These are phyloP conservation scores for Cladorrhinum sp. DNA, from an alignment of 2,329 filamentous ascomycete genomes.

Conservation along the genomic window DNA sequence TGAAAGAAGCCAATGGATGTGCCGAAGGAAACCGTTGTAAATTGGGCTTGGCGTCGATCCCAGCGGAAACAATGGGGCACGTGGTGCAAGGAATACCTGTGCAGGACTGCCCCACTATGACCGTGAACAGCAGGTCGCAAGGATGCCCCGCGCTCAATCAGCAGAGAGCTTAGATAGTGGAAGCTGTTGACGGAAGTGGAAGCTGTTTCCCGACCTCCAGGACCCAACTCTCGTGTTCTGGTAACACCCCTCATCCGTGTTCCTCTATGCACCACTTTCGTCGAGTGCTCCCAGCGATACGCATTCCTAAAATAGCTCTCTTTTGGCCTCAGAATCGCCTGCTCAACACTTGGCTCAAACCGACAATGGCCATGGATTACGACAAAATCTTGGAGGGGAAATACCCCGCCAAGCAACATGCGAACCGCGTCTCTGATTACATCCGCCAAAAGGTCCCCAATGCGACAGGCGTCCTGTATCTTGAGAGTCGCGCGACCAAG, in stretches of 20 bases:
- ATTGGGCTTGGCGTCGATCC: background rate
- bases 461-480: slow-evolving; percentile 72
- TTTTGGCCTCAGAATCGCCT: slow-evolving; percentile 3
- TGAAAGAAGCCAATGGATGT: background rate
- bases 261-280: slow-evolving; percentile 9
- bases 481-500: slow-evolving; percentile 79
- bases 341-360: background rate
- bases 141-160: background rate
- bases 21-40: background rate
- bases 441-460: slow-evolving; percentile 66
- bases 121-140: background rate
- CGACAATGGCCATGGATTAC: slow-evolving; percentile 32
- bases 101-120: background rate
- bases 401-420: slow-evolving; percentile 85
- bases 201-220: slow-evolving; percentile 1
- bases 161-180: background rate
- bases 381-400: slow-evolving; percentile 58
- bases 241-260: background rate
- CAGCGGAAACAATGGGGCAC: background rate
- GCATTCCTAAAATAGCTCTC: background rate
- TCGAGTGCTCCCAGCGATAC: background rate
- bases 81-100: too few species aligned
- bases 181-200: background rate
- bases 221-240: background rate
- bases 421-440: slow-evolving; percentile 75